Evolutionary conservation across 805 yeast species (phyloP).

Genomic region (Lipomyces orientalis): DNA sequence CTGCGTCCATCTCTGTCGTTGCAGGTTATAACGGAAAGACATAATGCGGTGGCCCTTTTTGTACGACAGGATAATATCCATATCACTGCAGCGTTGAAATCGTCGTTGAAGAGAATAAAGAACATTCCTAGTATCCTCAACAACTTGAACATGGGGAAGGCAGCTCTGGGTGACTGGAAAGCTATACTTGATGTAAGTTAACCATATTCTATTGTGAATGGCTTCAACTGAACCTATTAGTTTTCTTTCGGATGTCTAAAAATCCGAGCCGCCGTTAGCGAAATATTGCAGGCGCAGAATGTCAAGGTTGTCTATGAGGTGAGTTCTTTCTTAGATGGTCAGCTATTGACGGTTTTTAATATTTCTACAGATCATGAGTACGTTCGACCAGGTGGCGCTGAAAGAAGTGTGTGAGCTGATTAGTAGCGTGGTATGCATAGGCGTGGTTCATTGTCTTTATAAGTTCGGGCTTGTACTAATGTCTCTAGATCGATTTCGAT

Average conservation of each 20-base stretch:
- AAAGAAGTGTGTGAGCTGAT: slow-evolving; percentile 36
- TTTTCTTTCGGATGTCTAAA: slow-evolving; percentile 9
- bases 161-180: slow-evolving; percentile 44
- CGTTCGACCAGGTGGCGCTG: slow-evolving; percentile 28
- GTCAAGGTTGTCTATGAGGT: slow-evolving; percentile 11
- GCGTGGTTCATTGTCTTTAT: background rate
- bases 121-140: slow-evolving; percentile 42
- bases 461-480: background rate
- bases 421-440: slow-evolving; percentile 35
- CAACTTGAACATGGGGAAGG: slow-evolving; percentile 43
- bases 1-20: slow-evolving; percentile 46
- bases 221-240: slow-evolving; percentile 10
- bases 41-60: slow-evolving; percentile 43
- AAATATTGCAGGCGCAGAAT: background rate
- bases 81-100: slow-evolving; percentile 38
- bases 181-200: slow-evolving; percentile 40
- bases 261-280: slow-evolving; percentile 10
- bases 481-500: slow-evolving; percentile 48
- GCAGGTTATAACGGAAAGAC: slow-evolving; percentile 44
- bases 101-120: slow-evolving; percentile 41
- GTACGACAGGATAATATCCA: slow-evolving; percentile 37
- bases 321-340: background rate
- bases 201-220: slow-evolving; percentile 35
- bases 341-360: background rate
- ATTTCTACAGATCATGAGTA: slow-evolving; percentile 31